Percentiles rank a stretch among this genome's conserved stretches.
Evolutionary conservation across 2,329 filamentous ascomycete genomes (phyloP).

Genomic region (Xylaria multiplex): DNA sequence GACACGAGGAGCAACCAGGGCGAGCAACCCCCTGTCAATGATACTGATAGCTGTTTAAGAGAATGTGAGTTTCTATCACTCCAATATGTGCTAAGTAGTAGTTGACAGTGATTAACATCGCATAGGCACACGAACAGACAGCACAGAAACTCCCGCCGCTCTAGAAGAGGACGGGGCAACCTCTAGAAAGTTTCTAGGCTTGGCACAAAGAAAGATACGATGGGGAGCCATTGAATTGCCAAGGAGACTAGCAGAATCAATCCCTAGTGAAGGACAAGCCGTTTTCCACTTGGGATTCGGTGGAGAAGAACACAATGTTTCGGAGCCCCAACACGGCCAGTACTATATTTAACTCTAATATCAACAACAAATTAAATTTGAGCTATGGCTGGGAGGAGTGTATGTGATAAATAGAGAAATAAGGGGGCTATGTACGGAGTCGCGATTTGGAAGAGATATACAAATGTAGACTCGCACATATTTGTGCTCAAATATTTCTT

Average conservation of each 20-base stretch:
- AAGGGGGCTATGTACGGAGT: too few relatives aligned
- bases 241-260: background rate
- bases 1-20: background rate
- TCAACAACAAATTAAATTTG: too few relatives aligned
- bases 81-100: background rate
- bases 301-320: constrained; percentile 11
- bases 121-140: background rate
- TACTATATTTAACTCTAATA: background rate
- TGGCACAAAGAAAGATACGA: background rate
- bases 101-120: background rate
- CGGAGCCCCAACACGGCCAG: background rate
- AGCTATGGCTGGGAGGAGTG: too few relatives aligned
- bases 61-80: background rate
- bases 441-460: too few relatives aligned
- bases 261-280: background rate
- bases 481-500: too few relatives aligned
- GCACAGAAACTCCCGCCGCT: background rate
- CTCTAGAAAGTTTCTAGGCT: background rate
- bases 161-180: background rate
- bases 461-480: too few relatives aligned
- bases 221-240: background rate
- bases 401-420: too few relatives aligned
- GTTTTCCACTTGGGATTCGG: constrained; percentile 9
- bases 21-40: background rate
- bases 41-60: background rate